Evolutionary conservation across 176 grass and related monocot species (phyloP), one percentile per base, ranked within the genome.

Genomic region (Luzula sylvatica): DNA sequence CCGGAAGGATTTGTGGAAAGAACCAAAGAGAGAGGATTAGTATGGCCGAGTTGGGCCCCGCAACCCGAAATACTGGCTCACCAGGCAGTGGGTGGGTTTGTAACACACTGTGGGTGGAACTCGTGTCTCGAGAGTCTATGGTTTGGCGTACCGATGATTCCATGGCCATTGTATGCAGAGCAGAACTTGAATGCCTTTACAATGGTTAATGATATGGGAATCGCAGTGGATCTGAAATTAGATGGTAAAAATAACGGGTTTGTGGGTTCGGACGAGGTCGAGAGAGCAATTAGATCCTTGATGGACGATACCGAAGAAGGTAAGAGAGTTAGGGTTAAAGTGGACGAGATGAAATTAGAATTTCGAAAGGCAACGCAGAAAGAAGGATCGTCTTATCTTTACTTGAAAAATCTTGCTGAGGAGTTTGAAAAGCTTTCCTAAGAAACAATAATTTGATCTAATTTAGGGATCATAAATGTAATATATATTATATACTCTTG

Each of bases 151-250:
- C 77, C 81, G 14, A 72, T 86, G 81, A 12, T 93, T 1, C 76
- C 60, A 38, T 93, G 77, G 81, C 87, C 82, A 1, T 12, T 87
- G 16, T 94, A 73, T 45, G 87, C 87, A 18, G 87, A 94, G 65
- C 87, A 94, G 42, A 8, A 46, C 19, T 2, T 70, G 6, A 94
- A 94, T 54, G 85, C 77, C 57, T 71, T 76, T 20, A 35, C 78
- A 39, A 65, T 94, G 70, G 74, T 82, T 18, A 75, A 79, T 30
- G 74, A 79, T 39, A 67, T 79, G 74, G 47, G 12, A 17, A 23
- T 94, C 13, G 78, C 44, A 0, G 62, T 87, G 30, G 9, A 17
- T 9, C 4, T 61, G 6, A 61, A 42, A 28, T 1, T 94, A 19
- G 67, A 63, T 15, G 74, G 66, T 0, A 79, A 55, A 23, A 76